Conservation (phyloP, 768 basidiomycete species). For the Russula lepida region DNA sequence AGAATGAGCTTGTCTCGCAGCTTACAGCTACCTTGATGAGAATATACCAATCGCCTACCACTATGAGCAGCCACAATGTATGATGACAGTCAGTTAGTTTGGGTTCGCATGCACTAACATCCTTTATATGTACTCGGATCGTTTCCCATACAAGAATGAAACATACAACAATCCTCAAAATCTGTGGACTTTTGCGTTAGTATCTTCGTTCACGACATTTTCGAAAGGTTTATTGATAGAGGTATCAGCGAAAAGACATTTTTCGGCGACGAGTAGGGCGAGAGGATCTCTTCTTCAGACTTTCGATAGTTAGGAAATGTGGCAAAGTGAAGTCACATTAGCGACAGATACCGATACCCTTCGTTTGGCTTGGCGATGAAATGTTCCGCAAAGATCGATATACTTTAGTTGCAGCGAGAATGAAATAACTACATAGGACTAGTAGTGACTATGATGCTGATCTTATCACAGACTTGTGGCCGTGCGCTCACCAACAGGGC, state of each 20-base stretch:
- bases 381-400: too few species aligned
- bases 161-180: slow-evolving; percentile 20
- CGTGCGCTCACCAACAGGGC: too few species aligned
- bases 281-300: not conserved
- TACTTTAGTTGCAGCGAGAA: too few species aligned
- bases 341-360: not conserved
- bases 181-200: slow-evolving; percentile 15
- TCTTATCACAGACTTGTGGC: too few species aligned
- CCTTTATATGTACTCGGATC: not conserved
- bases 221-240: not conserved
- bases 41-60: not conserved
- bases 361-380: not conserved
- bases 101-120: not conserved
- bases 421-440: too few species aligned
- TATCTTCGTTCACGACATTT: not conserved
- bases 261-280: not conserved
- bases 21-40: not conserved
- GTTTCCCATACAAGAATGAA: slow-evolving; percentile 12
- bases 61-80: not conserved
- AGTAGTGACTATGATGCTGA: too few species aligned
- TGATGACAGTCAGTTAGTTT: not conserved
- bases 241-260: not conserved
- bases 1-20: not conserved
- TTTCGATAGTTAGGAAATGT: not conserved
- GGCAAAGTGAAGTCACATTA: not conserved